Evolutionary conservation across 371 early-diverging fungal species (phyloP).

Genomic region (Circinella minor): DNA sequence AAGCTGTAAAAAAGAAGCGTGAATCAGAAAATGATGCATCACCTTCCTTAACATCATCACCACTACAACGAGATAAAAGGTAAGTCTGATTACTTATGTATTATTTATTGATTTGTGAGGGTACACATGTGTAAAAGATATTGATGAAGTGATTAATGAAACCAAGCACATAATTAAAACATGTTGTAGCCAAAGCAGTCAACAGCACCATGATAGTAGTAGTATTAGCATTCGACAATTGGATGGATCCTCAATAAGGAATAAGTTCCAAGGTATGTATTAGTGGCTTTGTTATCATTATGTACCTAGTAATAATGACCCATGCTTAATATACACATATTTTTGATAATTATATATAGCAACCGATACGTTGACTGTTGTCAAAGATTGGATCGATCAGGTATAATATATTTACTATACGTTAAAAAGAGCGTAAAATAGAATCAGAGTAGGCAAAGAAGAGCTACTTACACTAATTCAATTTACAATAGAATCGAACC

Average conservation of each 20-base stretch:
- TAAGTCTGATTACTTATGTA: not conserved
- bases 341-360: slow-evolving; percentile 19
- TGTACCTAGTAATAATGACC: not conserved
- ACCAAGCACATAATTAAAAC: not conserved
- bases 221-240: slow-evolving; percentile 49
- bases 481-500: slow-evolving; percentile 28
- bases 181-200: not conserved
- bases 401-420: slow-evolving; percentile 13
- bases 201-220: slow-evolving; percentile 16
- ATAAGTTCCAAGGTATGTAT: slow-evolving; percentile 40
- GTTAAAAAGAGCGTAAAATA: not conserved
- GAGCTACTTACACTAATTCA: not conserved
- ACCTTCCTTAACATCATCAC: not conserved
- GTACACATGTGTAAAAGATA: too few relatives aligned
- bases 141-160: too few relatives aligned
- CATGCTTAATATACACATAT: not conserved
- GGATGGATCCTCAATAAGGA: slow-evolving; percentile 46
- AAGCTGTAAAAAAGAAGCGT: slow-evolving; percentile 9
- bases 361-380: slow-evolving; percentile 32
- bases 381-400: slow-evolving; percentile 46
- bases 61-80: not conserved
- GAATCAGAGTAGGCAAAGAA: not conserved
- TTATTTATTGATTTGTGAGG: too few relatives aligned
- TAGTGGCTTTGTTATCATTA: not conserved
- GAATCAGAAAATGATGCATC: not conserved